These are phyloP conservation scores for Boeremia exigua DNA, from an alignment of 2,329 filamentous ascomycete species.

Conservation along the genomic window DNA sequence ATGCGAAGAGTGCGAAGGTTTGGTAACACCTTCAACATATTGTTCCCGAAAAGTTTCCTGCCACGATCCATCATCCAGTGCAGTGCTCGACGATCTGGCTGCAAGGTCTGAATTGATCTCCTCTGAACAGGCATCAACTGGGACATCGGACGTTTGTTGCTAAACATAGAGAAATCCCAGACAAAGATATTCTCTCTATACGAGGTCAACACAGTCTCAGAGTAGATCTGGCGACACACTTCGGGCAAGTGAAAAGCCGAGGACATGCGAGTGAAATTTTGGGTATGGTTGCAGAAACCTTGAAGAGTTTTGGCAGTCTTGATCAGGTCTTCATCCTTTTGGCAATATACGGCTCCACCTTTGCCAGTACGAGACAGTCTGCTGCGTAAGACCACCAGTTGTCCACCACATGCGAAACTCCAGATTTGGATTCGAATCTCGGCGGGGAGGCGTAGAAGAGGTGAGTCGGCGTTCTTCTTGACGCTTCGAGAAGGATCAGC, in stretches of 20 bases:
- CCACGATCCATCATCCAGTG: too few relatives aligned
- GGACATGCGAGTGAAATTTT: not conserved
- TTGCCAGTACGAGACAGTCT: not conserved
- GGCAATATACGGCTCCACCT: not conserved
- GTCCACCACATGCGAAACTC: not conserved
- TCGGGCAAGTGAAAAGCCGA: constrained; percentile 4
- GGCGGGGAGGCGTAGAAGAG: not conserved
- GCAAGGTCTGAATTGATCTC: too few relatives aligned
- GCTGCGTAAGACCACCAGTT: not conserved
- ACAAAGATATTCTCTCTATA: not conserved
- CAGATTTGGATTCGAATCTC: constrained; percentile 6
- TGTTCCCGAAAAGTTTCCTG: too few relatives aligned
- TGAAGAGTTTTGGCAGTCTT: not conserved
- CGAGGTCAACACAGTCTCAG: not conserved
- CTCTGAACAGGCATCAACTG: too few relatives aligned
- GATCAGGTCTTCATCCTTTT: not conserved
- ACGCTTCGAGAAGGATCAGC: not conserved
- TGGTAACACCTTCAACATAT: too few relatives aligned
- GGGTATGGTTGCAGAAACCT: not conserved
- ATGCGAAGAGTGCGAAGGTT: too few relatives aligned
- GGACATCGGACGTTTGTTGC: too few relatives aligned
- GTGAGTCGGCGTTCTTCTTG: not conserved
- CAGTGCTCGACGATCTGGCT: too few relatives aligned
- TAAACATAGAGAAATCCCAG: too few relatives aligned
- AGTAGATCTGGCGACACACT: constrained; percentile 18